Evolutionary conservation across 768 basidiomycete genomes (phyloP), one percentile per base, ranked within the genome.

Genomic region (Boletus rubescentipes): DNA sequence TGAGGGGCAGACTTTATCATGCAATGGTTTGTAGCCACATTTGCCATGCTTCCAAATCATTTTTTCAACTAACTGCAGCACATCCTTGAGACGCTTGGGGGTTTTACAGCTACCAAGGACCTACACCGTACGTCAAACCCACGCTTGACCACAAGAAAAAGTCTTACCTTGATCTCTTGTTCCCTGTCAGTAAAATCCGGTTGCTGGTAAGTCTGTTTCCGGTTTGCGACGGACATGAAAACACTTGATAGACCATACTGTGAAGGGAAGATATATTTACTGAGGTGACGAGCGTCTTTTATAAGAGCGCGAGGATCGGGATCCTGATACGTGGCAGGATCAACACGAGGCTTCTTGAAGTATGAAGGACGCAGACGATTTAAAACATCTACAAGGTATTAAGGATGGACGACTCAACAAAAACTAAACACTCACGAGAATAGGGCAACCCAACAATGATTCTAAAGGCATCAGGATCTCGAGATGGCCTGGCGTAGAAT

Each of bases 191-290:
- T 59, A 61, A 80, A 85, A 61, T 87, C 77, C 4, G 77, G 75
- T 54, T 79, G 73, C 29, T 70, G 68, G 39, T 72, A 72, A 0
- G 63, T 56, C 40, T 69, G 62, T 39, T 63, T 69, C 16, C 56
- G 58, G 21, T 51, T 63, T 43, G 55, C 55, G 41, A 62, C 51
- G 12, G 47, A 36, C 5, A 55, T 46, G 55, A 93, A 94, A 2
- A 85, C 77, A 59, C 75, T 88, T 5, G 75, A 64, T 2, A 97
- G 65, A 0, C 81, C 79, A 62, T 86, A 92, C 61, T 93, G 89
- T 37, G 85, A 77, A 9, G 93, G 85, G 62, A 98, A 96, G 2
- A 98, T 74, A 62, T 93, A 87, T 72, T 93, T 94, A 32, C 87
- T 78, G 1, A 93, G 70, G 57, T 84, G 84, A 37, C 87, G 78